phyloP scores from a whole-genome alignment of 768 basidiomycete genomes.

The Fomitopsis pulvina region DNA sequence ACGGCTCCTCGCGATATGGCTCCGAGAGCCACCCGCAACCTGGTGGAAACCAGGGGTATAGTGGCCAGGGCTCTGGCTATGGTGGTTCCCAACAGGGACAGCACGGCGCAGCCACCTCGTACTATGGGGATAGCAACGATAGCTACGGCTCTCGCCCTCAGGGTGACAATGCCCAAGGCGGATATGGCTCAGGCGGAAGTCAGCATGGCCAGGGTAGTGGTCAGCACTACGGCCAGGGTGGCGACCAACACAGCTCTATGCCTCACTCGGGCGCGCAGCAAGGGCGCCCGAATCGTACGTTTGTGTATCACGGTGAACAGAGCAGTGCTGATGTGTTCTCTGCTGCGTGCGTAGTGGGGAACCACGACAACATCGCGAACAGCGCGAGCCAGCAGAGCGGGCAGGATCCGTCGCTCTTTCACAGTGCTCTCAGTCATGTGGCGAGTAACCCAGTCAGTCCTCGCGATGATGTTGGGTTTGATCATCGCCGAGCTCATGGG shows the following conservation, averaged over 20 bases:
- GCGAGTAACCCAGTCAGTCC: slow-evolving; percentile 40
- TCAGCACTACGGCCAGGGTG: background rate
- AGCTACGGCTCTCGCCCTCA: background rate
- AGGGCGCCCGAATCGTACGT: slow-evolving; percentile 19
- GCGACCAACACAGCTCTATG: slow-evolving; percentile 37
- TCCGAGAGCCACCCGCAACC: background rate
- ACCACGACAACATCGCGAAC: slow-evolving; percentile 55
- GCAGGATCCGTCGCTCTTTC: slow-evolving; percentile 52
- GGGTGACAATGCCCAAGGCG: background rate
- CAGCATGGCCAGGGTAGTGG: background rate
- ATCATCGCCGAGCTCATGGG: background rate
- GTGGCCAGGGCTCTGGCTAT: background rate
- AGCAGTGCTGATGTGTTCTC: background rate
- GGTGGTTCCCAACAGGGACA: background rate
- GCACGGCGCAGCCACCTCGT: background rate
- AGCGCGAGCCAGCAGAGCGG: slow-evolving; percentile 50
- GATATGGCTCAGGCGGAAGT: background rate
- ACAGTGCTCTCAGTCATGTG: slow-evolving; percentile 46
- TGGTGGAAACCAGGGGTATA: background rate
- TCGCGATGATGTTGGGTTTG: background rate
- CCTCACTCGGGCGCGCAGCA: slow-evolving; percentile 30
- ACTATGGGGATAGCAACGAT: background rate
- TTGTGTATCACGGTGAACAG: background rate
- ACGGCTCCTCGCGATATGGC: background rate
- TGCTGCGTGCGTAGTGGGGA: slow-evolving; percentile 35